Evolutionary conservation across 805 yeast species (phyloP).

Genomic region (Candida golubevii): DNA sequence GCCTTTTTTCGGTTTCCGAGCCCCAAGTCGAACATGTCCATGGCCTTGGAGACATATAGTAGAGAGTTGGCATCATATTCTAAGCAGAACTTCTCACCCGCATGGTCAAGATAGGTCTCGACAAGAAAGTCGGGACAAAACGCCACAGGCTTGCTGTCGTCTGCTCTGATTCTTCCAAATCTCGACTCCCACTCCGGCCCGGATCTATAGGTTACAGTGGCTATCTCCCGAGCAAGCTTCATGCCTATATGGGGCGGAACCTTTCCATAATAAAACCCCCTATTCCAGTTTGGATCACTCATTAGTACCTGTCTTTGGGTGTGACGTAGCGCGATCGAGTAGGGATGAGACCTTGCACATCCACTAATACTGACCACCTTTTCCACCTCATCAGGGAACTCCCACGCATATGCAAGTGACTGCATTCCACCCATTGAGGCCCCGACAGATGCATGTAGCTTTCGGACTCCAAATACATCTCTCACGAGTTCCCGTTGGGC

Average conservation of each 20-base stretch:
- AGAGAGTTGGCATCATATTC: slow-evolving; percentile 91
- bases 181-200: slow-evolving; percentile 97
- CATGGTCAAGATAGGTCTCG: slow-evolving; percentile 91
- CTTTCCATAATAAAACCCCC: slow-evolving; percentile 77
- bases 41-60: slow-evolving; percentile 83
- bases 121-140: slow-evolving; percentile 90
- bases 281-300: slow-evolving; percentile 93
- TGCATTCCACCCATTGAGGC: slow-evolving; percentile 99
- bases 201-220: slow-evolving; percentile 88
- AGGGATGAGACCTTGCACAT: slow-evolving; percentile 92
- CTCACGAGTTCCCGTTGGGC: slow-evolving; percentile 73
- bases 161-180: slow-evolving; percentile 84
- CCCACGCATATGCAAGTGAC: slow-evolving; percentile 80
- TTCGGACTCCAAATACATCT: slow-evolving; percentile 57
- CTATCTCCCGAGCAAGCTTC: slow-evolving; percentile 91
- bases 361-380: slow-evolving; percentile 81
- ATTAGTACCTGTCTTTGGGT: slow-evolving; percentile 89
- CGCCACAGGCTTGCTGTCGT: slow-evolving; percentile 75
- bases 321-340: slow-evolving; percentile 89
- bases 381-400: slow-evolving; percentile 71
- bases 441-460: slow-evolving; percentile 77
- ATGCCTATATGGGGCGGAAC: slow-evolving; percentile 92
- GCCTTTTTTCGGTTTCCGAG: slow-evolving; percentile 43
- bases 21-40: slow-evolving; percentile 90
- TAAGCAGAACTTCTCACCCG: slow-evolving; percentile 88